Evolutionary conservation across 768 basidiomycete genomes (phyloP).

Genomic region (Tylopilus plumbeoviolaceoides): DNA sequence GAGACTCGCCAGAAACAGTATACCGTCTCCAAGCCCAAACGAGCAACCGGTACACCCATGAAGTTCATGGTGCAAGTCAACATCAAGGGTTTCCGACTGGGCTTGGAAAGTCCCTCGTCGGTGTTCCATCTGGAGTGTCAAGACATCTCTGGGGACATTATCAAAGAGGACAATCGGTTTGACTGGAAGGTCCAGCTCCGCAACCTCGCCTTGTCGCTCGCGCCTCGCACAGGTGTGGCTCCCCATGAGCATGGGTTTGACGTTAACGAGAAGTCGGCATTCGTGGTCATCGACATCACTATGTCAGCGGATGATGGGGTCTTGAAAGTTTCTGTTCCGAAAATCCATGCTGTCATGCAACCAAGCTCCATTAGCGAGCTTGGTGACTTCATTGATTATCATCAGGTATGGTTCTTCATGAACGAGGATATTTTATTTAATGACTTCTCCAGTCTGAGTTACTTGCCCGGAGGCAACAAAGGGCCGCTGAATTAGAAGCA

Average conservation of each 20-base stretch:
- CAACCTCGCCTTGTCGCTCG: constrained; percentile 81
- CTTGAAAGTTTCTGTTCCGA: constrained; percentile 59
- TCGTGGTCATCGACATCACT: constrained; percentile 76
- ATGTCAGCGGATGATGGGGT: constrained; percentile 33
- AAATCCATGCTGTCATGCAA: constrained; percentile 91
- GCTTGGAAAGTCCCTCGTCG: constrained; percentile 70
- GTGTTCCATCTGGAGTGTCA: constrained; percentile 73
- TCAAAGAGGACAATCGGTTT: constrained; percentile 39
- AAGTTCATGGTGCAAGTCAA: constrained; percentile 52
- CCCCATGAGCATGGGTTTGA: constrained; percentile 43
- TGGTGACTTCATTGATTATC: constrained; percentile 82
- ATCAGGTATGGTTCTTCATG: constrained; percentile 51
- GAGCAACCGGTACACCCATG: constrained; percentile 15
- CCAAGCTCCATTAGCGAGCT: constrained; percentile 89
- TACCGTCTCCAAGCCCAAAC: constrained; percentile 6
- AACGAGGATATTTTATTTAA: constrained; percentile 5
- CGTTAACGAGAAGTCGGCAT: constrained; percentile 69
- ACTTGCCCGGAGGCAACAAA: constrained; percentile 64
- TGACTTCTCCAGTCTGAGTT: constrained; percentile 59
- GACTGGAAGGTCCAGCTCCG: constrained; percentile 69
- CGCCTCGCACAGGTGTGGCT: constrained; percentile 45
- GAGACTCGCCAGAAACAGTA: constrained; percentile 45
- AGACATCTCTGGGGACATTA: constrained; percentile 62
- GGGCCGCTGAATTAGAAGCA: constrained; percentile 71
- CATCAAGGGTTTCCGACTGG: constrained; percentile 78